Base-by-base conservation (phyloP, 306 rosid genomes). In the Coriaria nepalensis region DNA sequence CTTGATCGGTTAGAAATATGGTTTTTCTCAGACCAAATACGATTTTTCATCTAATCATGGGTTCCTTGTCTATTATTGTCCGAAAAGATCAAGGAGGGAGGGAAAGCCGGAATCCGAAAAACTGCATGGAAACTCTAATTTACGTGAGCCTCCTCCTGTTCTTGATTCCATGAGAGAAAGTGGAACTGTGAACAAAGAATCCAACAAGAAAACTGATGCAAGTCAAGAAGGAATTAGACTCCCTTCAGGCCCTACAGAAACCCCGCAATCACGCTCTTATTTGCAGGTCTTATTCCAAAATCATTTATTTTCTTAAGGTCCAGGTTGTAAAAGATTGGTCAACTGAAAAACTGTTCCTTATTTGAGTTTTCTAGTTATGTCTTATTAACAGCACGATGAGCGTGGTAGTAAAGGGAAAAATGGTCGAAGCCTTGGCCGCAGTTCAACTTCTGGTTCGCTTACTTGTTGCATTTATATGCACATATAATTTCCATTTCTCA, bases 51-150 rank as follows among this genome's bases (percentile, higher is more conserved):
- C 46, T 39, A 0, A 15, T 52, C 29, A 20, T 20, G 29, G 29
- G 47, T 53, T 12, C 36, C 14, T 57, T 64, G 38, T 60, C 72
- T 45, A 14, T 54, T 52, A 32, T 67, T 84, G 98, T 65, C 82
- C 92, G 13, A 84, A 77, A 79, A 72, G 84, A 68, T 69, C 70
- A 35, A 81, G 80, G 77, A 90, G 87, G 71, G 87, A 77, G 71
- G 80, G 65, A 39, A 71, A 67, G 47, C 73, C 63, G 14, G 80
- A 55, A 57, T 72, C 64, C 7, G 79, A 70, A 44, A 80, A 76
- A 71, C 34, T 52, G 33, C 48, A 68, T 6, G 47, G 56, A 9
- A 56, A 55, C 35, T 33, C 56, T 63, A 65, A 56, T 65, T 43
- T 44, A 49, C 65, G 33, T 37, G 77, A 73, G 36, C 8, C 72